Percentiles rank a stretch among this genome's conserved stretches.
Conservation (phyloP, 78 protist species). For the Dictyostelium discoideum region DNA sequence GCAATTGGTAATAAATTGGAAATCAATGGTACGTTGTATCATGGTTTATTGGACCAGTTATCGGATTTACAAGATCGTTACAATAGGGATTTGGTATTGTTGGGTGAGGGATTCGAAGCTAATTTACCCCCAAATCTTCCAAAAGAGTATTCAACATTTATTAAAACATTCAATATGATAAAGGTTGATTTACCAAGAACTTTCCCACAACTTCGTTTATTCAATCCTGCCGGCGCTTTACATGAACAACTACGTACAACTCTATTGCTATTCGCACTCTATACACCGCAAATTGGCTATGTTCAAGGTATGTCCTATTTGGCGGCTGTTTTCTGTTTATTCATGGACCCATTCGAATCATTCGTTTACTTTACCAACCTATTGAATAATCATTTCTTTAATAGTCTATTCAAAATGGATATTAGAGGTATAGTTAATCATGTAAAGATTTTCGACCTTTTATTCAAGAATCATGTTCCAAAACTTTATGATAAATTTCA, state of each 20-base stretch:
- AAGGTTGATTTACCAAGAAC: conserved; percentile 87
- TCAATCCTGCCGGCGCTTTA: conserved; percentile 41
- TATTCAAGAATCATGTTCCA: conserved; percentile 55
- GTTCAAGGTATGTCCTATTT: conserved; percentile 92
- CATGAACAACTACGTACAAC: conserved; percentile 53
- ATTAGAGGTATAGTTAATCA: conserved; percentile 59
- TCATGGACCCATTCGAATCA: conserved; percentile 47
- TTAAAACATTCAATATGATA: conserved; percentile 31
- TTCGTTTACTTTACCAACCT: conserved; percentile 69
- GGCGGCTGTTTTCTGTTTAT: conserved; percentile 55
- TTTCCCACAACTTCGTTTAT: conserved; percentile 73
- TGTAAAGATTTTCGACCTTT: conserved; percentile 44
- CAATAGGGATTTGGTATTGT: not conserved
- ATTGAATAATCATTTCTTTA: conserved; percentile 76
- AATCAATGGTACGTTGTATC: not conserved
- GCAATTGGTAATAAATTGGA: conserved; percentile 46
- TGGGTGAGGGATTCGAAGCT: not conserved
- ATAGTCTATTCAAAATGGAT: conserved; percentile 65
- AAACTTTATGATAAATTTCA: conserved; percentile 27
- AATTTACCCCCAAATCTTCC: not conserved
- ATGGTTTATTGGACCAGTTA: not conserved
- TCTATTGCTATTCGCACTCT: conserved; percentile 66
- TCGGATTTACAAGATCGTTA: not conserved
- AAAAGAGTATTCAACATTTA: not conserved
- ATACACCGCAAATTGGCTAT: conserved; percentile 87